Conservation (phyloP, 2,329 filamentous ascomycete genomes). For the Fusarium vanettenii region DNA sequence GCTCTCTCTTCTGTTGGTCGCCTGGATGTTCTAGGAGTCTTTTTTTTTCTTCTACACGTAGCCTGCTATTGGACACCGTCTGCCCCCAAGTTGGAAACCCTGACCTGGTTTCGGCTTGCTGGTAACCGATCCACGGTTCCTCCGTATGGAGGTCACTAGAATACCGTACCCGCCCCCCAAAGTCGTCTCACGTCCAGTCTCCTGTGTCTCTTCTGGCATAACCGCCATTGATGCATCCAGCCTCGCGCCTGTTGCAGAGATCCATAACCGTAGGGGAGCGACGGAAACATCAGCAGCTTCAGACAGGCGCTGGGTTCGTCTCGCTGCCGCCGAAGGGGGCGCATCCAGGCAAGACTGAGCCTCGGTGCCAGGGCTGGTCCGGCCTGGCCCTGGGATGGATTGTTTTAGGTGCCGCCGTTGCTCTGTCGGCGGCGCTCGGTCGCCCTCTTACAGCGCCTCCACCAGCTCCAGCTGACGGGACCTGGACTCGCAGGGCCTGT, state of each 20-base stretch:
- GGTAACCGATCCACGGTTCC: slow-evolving; percentile 26
- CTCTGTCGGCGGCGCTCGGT: slow-evolving; percentile 35
- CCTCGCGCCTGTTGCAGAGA: slow-evolving; percentile 17
- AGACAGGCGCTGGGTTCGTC: not conserved
- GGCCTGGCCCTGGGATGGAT: not conserved
- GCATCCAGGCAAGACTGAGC: not conserved
- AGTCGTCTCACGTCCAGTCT: slow-evolving; percentile 16
- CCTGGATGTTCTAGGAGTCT: slow-evolving; percentile 7
- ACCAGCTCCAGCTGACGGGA: slow-evolving; percentile 26
- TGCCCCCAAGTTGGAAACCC: slow-evolving; percentile 3
- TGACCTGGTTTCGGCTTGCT: slow-evolving; percentile 19
- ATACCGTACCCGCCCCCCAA: not conserved
- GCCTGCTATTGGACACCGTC: slow-evolving; percentile 28
- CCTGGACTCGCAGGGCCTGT: slow-evolving; percentile 19
- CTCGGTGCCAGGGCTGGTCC: not conserved
- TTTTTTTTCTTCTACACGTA: slow-evolving; percentile 3
- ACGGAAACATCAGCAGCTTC: slow-evolving; percentile 23
- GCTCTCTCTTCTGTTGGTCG: not conserved
- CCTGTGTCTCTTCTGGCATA: not conserved
- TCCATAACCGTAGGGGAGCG: not conserved
- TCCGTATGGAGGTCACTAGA: slow-evolving; percentile 7
- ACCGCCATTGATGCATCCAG: slow-evolving; percentile 14
- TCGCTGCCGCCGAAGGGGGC: slow-evolving; percentile 22
- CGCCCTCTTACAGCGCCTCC: slow-evolving; percentile 27
- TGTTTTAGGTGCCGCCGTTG: slow-evolving; percentile 40